phyloP scores from a whole-genome alignment of 352 stramenopile species.

The Globisporangium ultimum region DNA sequence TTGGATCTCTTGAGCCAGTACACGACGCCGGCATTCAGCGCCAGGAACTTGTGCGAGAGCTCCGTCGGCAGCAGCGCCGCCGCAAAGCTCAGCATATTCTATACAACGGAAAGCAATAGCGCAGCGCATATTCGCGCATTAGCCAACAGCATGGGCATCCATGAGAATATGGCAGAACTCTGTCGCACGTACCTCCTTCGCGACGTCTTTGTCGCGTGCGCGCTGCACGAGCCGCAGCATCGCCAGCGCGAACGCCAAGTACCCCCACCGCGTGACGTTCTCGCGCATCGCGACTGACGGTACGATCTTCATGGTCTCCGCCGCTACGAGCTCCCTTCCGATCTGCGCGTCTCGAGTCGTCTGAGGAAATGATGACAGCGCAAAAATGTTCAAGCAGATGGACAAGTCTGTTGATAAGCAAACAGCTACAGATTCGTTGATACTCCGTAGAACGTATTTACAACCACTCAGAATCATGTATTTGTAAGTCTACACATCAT shows the following conservation, averaged over 20 bases:
- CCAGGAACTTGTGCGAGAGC: constrained; percentile 46
- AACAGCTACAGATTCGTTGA: too few species aligned
- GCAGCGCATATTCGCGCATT: neutral
- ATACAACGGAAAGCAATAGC: neutral
- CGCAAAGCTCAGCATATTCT: constrained; percentile 59
- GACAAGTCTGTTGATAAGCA: too few species aligned
- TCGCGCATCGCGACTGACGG: constrained; percentile 21
- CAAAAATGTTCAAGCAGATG: too few species aligned
- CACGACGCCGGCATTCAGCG: constrained; percentile 34
- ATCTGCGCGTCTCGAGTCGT: neutral
- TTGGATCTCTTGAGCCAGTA: constrained; percentile 38
- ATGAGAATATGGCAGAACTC: neutral
- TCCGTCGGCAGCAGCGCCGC: constrained; percentile 45
- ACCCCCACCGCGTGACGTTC: constrained; percentile 29
- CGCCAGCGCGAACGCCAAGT: constrained; percentile 28
- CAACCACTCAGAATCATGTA: too few species aligned
- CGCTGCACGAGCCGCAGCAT: constrained; percentile 43
- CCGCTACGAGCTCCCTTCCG: too few species aligned
- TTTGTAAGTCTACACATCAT: too few species aligned
- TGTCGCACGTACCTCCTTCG: constrained; percentile 26
- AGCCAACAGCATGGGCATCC: neutral
- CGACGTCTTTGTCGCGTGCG: constrained; percentile 41
- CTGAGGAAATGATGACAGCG: neutral
- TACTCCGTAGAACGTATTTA: too few species aligned
- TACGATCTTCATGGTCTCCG: constrained; percentile 42